Evolutionary conservation across 345 rosid species (phyloP), one percentile per base, ranked within the genome.

Genomic region (Eucalyptus victrix): DNA sequence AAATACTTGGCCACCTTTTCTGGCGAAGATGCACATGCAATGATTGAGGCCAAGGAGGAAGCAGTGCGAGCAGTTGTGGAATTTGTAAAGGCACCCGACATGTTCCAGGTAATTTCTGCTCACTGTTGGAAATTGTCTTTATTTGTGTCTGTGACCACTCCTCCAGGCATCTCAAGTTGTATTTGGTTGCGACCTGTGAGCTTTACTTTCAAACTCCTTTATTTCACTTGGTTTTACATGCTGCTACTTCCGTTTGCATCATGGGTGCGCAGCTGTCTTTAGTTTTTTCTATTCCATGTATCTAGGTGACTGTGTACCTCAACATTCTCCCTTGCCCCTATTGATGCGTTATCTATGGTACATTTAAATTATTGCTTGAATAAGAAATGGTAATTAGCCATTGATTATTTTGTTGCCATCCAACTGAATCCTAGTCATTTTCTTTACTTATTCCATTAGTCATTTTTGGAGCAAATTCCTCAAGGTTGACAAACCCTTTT

Each of bases 11-110:
- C 95, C 87, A 97, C 99, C 91, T 96, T 97, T 93, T 93, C 98
- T 44, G 93, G 90, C 86, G 99, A 95, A 89, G 99, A 98, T 90
- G 91, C 94, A 86, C 88, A 89, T 69, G 89, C 87, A 45, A 90
- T 97, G 90, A 92, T 88, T 91, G 98, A 95, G 93, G 97, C 99
- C 76, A 97, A 98, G 94, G 99, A 97, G 94, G 99, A 94, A 90
- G 99, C 98, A 89, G 97, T 93, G 56, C 95, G 89, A 83, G 91
- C 99, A 53, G 90, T 97, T 88, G 92, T 96, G 18, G 99, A 95
- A 87, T 98, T 97, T 94, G 95, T 98, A 88, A 96, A 95, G 93
- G 97, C 98, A 62, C 96, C 99, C n/a, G 96, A 92, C 89, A 93
- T 94, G 88, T 95, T 96, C 91, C 99, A 95, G 99, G 99, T 97